These are phyloP conservation scores for Glarea lozoyensis DNA, from an alignment of 495 filamentous ascomycete genomes.

Conservation along the genomic window DNA sequence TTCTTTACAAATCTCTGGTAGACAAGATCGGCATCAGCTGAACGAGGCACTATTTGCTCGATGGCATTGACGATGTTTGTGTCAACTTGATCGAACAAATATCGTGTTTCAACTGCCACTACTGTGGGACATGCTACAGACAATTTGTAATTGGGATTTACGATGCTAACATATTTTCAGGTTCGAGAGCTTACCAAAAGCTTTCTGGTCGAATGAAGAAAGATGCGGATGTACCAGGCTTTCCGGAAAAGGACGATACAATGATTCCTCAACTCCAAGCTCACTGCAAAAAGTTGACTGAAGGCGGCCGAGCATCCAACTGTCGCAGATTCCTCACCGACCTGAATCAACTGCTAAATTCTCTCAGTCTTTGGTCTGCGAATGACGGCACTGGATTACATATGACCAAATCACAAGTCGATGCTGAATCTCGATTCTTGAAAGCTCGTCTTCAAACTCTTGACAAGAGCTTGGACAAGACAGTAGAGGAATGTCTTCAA, in stretches of 20 bases:
- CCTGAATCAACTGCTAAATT: constrained; percentile 40
- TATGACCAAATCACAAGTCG: constrained; percentile 32
- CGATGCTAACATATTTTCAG: too few relatives aligned
- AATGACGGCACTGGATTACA: constrained; percentile 32
- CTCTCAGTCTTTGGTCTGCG: constrained; percentile 42
- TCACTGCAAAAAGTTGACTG: constrained; percentile 46
- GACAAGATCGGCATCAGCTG: too few relatives aligned
- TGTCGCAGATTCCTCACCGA: constrained; percentile 38
- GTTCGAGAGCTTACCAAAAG: constrained; percentile 48
- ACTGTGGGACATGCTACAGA: too few relatives aligned
- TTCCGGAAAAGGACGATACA: constrained; percentile 35
- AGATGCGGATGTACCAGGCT: constrained; percentile 37
- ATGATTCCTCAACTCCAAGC: constrained; percentile 44
- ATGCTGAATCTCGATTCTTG: constrained; percentile 31
- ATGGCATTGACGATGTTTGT: too few relatives aligned
- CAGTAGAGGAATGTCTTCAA: constrained; percentile 26
- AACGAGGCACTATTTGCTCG: too few relatives aligned
- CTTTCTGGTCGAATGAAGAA: constrained; percentile 43
- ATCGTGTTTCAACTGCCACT: too few relatives aligned
- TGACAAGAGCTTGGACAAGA: constrained; percentile 33
- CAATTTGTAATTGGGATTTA: too few relatives aligned
- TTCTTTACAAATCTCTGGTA: too few relatives aligned
- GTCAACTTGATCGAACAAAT: too few relatives aligned
- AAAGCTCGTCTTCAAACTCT: constrained; percentile 32
- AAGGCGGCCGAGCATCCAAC: constrained; percentile 32